These are phyloP conservation scores for Sicyos baderoa DNA, from an alignment of 306 rosid genomes.

Conservation along the genomic window DNA sequence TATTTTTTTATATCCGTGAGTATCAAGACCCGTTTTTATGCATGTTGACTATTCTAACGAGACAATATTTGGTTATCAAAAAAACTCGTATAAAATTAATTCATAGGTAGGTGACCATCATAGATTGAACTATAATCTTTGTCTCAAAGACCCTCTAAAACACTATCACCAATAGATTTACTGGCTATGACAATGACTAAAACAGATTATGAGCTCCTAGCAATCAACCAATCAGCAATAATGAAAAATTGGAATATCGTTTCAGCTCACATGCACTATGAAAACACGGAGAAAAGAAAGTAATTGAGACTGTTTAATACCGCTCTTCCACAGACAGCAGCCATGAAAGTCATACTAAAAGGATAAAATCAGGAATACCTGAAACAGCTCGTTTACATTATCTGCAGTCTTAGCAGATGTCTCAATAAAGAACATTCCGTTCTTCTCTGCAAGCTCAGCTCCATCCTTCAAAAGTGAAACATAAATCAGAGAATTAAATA, in stretches of 20 bases:
- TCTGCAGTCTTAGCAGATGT: constrained; percentile 99
- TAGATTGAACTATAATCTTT: too few species aligned
- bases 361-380: constrained; percentile 44
- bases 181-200: not conserved
- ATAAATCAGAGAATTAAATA: not conserved
- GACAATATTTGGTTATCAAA: too few species aligned
- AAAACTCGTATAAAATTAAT: too few species aligned
- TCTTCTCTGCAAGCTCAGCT: constrained; percentile 79
- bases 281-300: not conserved
- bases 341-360: not conserved
- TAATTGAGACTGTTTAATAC: not conserved
- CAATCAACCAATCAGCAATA: not conserved
- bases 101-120: too few species aligned
- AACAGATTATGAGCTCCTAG: not conserved
- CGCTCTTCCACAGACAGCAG: not conserved
- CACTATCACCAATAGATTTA: not conserved
- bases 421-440: constrained; percentile 96
- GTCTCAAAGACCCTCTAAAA: not conserved
- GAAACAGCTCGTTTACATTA: constrained; percentile 86
- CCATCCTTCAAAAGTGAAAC: constrained; percentile 52
- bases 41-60: too few species aligned
- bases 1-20: too few species aligned
- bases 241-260: not conserved
- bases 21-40: too few species aligned
- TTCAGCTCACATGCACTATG: not conserved